Evolutionary conservation across 2,329 filamentous ascomycete species (phyloP), one percentile per base, ranked within the genome.

Genomic region (Pseudopyricularia cyperi): DNA sequence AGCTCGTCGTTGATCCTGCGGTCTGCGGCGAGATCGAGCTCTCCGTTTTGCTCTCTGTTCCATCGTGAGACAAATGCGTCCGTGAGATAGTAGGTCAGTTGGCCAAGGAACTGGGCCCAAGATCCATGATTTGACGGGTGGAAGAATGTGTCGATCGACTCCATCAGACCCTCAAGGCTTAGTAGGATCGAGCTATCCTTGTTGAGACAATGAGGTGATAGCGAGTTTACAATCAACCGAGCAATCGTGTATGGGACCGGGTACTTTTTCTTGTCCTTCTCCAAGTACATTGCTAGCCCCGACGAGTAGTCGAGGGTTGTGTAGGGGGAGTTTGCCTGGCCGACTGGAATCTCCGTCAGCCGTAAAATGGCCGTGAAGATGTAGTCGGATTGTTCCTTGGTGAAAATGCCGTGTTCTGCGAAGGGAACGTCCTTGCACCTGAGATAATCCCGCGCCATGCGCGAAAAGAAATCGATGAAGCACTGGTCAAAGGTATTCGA

Each of bases 91-190:
- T 90, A 90, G 5, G 93, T 87, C 52, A 98, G 75, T 66, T 97
- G 91, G 3, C 89, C 85, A 44, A 98, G 72, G 57, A 91, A 86
- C 60, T 82, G 89, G 1, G 91, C 95, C 93, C 93, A 98, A 14
- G 73, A 73, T 14, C 93, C 93, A 51, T 91, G 87, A 65, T 98
- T 98, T 2, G 93, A 98, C 2, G 93, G 93, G 61, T 98, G 93
- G 73, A 96, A 98, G 67, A 98, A 98, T 1, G 93, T 98, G 66
- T 98, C 93, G 47, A 97, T 85, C 3, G 90, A 93, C 65, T 97
- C 87, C 58, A 98, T 86, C 51, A 98, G 74, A 0, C 88, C 91
- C 65, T 98, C 91, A 5, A 98, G 76, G 57, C 87, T 88, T 33
- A 85, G 80, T 60, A 98, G 69, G 44, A 95, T 80, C 1, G 90